Base-by-base conservation (phyloP, 140 eudicot species). In the Bidens hawaiensis region DNA sequence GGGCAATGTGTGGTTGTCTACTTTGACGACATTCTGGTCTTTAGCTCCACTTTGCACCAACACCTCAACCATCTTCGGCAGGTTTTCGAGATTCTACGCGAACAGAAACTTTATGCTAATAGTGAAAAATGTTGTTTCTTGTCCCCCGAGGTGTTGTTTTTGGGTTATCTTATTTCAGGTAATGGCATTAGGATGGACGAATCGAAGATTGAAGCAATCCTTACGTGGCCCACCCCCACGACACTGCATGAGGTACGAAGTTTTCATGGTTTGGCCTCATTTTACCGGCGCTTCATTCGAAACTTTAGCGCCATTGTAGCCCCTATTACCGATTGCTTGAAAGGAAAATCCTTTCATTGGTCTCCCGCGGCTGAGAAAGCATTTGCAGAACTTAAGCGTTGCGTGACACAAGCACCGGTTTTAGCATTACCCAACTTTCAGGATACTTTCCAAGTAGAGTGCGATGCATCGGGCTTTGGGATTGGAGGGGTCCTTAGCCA, bases 21-120 rank as follows among this genome's bases (percentile, higher is more conserved):
- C 28, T 56, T 56, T 18, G 63, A 56, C 30, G 63, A 56, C 18
- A 56, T 56, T n/a, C 43, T 56, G 10, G 36, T 56, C 3, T 56
- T 26, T 27, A 27, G 63, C 19, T 12, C 9, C 0, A 28, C 22
- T n/a, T 0, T 17, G 10, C 21, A 30, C 13, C 36, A 56, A 14
- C 63, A 56, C 11, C 17, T 26, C 9, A 2, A 8, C 17, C 63
- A 56, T 40, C 63, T 56, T 15, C 63, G 43, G 2, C 28, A n/a
- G 43, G 28, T 4, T 17, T 48, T n/a, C 8, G 2, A 0, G 1
- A 21, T 48, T 11, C 17, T 48, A 18, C 6, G 26, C 3, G 43
- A 56, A 12, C 7, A 56, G 4, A 56, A 6, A 34, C 14, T 48
- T 14, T 56, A 28, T 14, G 63, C 23, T 17, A 56, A 56, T n/a